phyloP scores from a whole-genome alignment of 129 eudicot genomes.

The Gnaphalium uliginosum region DNA sequence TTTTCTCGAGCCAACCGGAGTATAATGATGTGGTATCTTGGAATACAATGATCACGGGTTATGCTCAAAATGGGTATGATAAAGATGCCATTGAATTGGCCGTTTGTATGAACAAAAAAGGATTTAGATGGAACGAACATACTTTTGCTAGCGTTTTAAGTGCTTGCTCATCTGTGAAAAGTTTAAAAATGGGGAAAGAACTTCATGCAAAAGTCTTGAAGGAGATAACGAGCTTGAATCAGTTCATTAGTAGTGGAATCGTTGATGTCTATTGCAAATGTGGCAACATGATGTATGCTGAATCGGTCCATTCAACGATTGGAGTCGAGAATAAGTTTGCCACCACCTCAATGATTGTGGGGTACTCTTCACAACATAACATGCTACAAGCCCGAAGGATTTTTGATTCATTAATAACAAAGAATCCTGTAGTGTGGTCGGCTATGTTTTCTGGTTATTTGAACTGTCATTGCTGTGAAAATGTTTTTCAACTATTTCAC shows the following conservation, averaged over 20 bases:
- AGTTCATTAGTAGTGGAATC: slow-evolving; percentile 61
- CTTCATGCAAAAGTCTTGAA: slow-evolving; percentile 66
- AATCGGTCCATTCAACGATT: slow-evolving; percentile 34
- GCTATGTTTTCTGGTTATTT: slow-evolving; percentile 81
- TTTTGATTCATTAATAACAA: slow-evolving; percentile 57
- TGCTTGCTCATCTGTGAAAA: slow-evolving; percentile 69
- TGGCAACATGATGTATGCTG: slow-evolving; percentile 71
- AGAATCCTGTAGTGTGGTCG: slow-evolving; percentile 74
- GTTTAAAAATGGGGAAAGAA: slow-evolving; percentile 67
- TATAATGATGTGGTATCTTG: slow-evolving; percentile 75
- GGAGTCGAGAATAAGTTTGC: slow-evolving; percentile 55
- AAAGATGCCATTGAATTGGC: slow-evolving; percentile 56
- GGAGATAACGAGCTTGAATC: slow-evolving; percentile 48
- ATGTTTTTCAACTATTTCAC: slow-evolving; percentile 61
- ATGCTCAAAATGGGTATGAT: slow-evolving; percentile 56
- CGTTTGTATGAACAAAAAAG: slow-evolving; percentile 47
- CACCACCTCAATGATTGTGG: slow-evolving; percentile 72
- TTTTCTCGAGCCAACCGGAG: slow-evolving; percentile 51
- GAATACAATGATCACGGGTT: slow-evolving; percentile 83
- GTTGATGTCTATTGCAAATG: slow-evolving; percentile 83
- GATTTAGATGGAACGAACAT: slow-evolving; percentile 61
- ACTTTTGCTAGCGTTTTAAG: slow-evolving; percentile 62
- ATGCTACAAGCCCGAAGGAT: slow-evolving; percentile 69
- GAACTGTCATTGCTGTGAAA: slow-evolving; percentile 45
- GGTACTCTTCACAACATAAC: slow-evolving; percentile 63